A percentile compares a stretch with the other conserved stretches of the same genome.
phyloP scores from a whole-genome alignment of 2,329 filamentous ascomycete genomes.

The Penicillium sp. region DNA sequence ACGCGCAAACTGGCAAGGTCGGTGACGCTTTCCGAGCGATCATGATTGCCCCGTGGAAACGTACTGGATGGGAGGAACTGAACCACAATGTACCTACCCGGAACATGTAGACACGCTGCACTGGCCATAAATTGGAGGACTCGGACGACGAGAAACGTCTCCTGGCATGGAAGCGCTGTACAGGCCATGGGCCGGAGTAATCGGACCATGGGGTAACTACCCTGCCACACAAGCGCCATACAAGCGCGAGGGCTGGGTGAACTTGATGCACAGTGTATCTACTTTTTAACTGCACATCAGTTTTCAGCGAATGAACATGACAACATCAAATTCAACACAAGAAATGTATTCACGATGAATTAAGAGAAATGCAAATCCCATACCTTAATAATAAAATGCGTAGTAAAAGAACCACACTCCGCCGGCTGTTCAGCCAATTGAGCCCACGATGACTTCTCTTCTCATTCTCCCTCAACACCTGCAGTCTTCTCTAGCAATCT shows the following conservation, averaged over 20 bases:
- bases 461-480: slow-evolving; percentile 19
- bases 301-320: not conserved
- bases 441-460: not conserved
- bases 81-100: slow-evolving; percentile 24
- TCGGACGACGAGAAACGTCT: not conserved
- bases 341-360: not conserved
- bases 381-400: not conserved
- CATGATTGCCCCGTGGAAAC: slow-evolving; percentile 77
- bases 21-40: slow-evolving; percentile 75
- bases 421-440: not conserved
- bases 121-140: not conserved
- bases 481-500: slow-evolving; percentile 64
- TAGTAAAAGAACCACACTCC: not conserved
- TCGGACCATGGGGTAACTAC: slow-evolving; percentile 8
- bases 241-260: not conserved
- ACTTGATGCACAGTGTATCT: not conserved
- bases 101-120: not conserved
- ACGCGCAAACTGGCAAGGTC: slow-evolving; percentile 68
- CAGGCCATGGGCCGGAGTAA: not conserved
- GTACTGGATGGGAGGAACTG: slow-evolving; percentile 61
- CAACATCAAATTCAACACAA: not conserved
- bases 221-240: slow-evolving; percentile 8
- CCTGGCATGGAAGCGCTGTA: not conserved
- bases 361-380: not conserved
- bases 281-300: not conserved